Evolutionary conservation across 176 grass and related monocot species (phyloP), one percentile per base, ranked within the genome.

Genomic region (Sorghum bicolor): DNA sequence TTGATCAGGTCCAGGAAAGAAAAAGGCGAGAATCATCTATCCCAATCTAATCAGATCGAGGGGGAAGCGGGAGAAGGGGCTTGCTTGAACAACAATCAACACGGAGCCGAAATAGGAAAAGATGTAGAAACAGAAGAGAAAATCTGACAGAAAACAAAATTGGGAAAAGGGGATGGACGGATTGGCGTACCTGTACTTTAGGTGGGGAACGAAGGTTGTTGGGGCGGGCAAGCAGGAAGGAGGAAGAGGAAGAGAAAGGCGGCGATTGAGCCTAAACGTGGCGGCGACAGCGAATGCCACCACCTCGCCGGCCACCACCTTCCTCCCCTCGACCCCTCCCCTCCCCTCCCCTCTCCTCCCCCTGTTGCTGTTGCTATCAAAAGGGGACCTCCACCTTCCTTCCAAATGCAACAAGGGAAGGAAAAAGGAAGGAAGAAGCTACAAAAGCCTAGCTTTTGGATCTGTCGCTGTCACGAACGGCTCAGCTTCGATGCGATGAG

Each of bases 221-320:
- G 44, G 34, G 36, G 36, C 16, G 25, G 41, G 48, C 26, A 76
- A 50, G 33, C 38, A 36, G 25, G 72, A 41, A 20, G 40, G 17
- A 43, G 25, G 62, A 30, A 14, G 28, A 41, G 69, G 88, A 86
- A 76, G 89, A 80, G 87, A 72, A 83, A 91, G 66, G 88, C 29
- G 66, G 88, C 29, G 67, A 76, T 44, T 78, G 88, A 28, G 40
- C 40, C 79, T 52, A 64, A 83, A 41, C 57, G 79, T 60, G 71
- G 66, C 39, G 48, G 48, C 48, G 48, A 52, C 48, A 52, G 48
- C 45, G 40, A 77, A 52, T 79, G 82, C 76, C 77, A 85, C 65
- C 74, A 62, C 76, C 77, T 62, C 48, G 67, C 80, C 73, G 69
- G 77, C 82, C 25, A 75, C 65, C 65, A 68, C 81, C 84, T 78